Evolutionary conservation across 1,284 basidiomycete genomes (phyloP).

Genomic region (Cutaneotrichosporon curvatum): DNA sequence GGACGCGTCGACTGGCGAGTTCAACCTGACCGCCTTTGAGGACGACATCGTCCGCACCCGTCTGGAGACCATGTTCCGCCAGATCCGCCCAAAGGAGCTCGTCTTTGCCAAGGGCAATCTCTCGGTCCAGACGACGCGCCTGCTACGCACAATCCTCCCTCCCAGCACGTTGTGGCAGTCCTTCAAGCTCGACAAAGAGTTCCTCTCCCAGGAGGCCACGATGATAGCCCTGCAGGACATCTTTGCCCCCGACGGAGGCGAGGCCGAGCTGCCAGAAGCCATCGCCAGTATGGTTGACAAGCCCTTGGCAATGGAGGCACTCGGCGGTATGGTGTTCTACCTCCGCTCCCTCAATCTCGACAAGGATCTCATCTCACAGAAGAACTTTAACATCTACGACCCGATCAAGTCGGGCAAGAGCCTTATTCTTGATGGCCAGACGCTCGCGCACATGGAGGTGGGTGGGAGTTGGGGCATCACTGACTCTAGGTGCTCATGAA

Average conservation of each 20-base stretch:
- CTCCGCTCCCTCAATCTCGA: constrained; percentile 86
- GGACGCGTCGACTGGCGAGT: constrained; percentile 93
- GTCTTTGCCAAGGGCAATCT: constrained; percentile 86
- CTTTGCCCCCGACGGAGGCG: constrained; percentile 52
- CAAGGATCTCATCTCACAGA: constrained; percentile 83
- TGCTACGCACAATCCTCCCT: constrained; percentile 72
- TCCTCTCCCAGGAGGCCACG: constrained; percentile 66
- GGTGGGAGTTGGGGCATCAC: constrained; percentile 7
- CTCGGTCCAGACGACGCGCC: constrained; percentile 67
- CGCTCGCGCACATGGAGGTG: constrained; percentile 85
- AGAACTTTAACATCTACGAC: constrained; percentile 93
- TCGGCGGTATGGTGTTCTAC: constrained; percentile 88
- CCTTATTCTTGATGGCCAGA: constrained; percentile 83
- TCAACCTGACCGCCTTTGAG: constrained; percentile 80
- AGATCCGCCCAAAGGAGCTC: constrained; percentile 86
- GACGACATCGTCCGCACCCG: constrained; percentile 90
- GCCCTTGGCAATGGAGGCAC: constrained; percentile 64
- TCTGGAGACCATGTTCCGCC: constrained; percentile 88
- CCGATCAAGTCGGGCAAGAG: constrained; percentile 80
- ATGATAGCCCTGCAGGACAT: constrained; percentile 62
- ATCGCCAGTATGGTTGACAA: constrained; percentile 66
- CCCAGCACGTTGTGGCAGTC: constrained; percentile 78
- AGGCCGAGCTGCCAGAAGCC: constrained; percentile 58
- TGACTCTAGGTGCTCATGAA: constrained; percentile 79
- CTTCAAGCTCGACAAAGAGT: constrained; percentile 63